Evolutionary conservation across 106 monocot genomes (phyloP).

Genomic region (Apostasia shenzhenica): DNA sequence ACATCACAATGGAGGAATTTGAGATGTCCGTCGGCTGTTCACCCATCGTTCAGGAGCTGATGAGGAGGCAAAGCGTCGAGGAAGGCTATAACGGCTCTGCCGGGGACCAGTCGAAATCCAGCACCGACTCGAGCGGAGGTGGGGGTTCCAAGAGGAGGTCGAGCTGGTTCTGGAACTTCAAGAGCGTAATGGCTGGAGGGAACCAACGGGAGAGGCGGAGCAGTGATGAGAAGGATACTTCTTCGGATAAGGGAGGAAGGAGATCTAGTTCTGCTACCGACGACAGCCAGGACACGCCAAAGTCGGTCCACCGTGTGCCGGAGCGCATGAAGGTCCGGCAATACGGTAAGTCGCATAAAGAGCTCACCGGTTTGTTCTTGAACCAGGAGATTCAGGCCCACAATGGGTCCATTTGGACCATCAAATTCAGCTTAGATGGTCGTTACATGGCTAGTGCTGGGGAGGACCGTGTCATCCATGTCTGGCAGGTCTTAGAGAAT

Average conservation of each 20-base stretch:
- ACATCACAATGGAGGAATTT: slow-evolving; percentile 71
- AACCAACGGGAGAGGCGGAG: slow-evolving; percentile 22
- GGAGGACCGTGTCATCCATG: slow-evolving; percentile 60
- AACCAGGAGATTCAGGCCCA: slow-evolving; percentile 66
- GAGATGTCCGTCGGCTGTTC: slow-evolving; percentile 51
- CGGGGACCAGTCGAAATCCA: not conserved
- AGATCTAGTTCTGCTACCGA: slow-evolving; percentile 56
- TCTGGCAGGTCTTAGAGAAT: slow-evolving; percentile 36
- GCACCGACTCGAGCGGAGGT: slow-evolving; percentile 5
- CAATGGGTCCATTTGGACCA: slow-evolving; percentile 60
- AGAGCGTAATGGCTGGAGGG: slow-evolving; percentile 25
- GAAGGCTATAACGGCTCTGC: not conserved
- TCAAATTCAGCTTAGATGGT: slow-evolving; percentile 61
- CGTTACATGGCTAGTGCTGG: slow-evolving; percentile 52
- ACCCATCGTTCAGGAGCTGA: slow-evolving; percentile 66
- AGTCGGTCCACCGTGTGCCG: slow-evolving; percentile 11
- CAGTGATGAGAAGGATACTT: slow-evolving; percentile 49
- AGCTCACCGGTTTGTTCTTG: slow-evolving; percentile 53
- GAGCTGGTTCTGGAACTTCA: slow-evolving; percentile 42
- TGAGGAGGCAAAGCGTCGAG: slow-evolving; percentile 45
- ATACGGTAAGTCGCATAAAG: slow-evolving; percentile 56
- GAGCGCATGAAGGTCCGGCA: slow-evolving; percentile 50
- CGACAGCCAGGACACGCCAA: slow-evolving; percentile 40
- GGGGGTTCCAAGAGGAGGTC: slow-evolving; percentile 35
- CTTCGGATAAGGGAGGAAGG: slow-evolving; percentile 46